Base-by-base conservation (phyloP, 768 basidiomycete species). In the Nidula microcarpa region DNA sequence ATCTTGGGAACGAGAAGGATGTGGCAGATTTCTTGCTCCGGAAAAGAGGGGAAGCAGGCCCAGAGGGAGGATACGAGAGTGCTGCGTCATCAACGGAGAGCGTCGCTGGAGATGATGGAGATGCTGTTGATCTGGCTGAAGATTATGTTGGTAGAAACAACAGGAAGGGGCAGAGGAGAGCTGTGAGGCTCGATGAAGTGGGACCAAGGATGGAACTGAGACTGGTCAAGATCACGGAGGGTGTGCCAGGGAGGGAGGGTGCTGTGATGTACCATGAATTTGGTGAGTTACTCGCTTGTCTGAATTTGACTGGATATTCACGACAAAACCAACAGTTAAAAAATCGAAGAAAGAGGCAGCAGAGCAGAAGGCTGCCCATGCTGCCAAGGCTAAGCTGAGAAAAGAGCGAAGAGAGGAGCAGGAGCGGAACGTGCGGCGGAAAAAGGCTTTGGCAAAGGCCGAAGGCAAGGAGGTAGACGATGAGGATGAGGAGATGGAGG, bases 91-190 rank as follows among this genome's bases (percentile, higher is more conserved):
- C 86, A 7, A 83, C 85, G 43, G 86, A 86, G 56, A 93, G 91
- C 58, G 85, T 75, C 2, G 93, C 84, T n/a, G 93, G 87, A 43
- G 91, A 92, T 54, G 94, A 94, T 47, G 89, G 76, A 32, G 89
- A 87, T 61, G 83, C 88, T 9, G 84, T 99, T 1, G 82, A 86
- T 55, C 73, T 99, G 47, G 92, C 94, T 32, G 89, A 86, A 55
- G 93, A 98, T 66, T 98, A 98, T 65, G 90, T 97, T 43, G 96
- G 96, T 23, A 72, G 95, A 64, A 95, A 94, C 59, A 99, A 98
- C 67, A 89, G 85, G 67, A 91, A 87, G 66, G 96, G 94, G 0
- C 87, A 90, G 64, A 85, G 88, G 72, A 84, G 92, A 59, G 96
- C 97, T 5, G 92, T 99, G 9, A 79, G 86, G 59, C 74, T 99